Percentiles rank a stretch among this genome's conserved stretches.
phyloP scores from a whole-genome alignment of 257 asterid species.

The Solanum ahanhuiri region DNA sequence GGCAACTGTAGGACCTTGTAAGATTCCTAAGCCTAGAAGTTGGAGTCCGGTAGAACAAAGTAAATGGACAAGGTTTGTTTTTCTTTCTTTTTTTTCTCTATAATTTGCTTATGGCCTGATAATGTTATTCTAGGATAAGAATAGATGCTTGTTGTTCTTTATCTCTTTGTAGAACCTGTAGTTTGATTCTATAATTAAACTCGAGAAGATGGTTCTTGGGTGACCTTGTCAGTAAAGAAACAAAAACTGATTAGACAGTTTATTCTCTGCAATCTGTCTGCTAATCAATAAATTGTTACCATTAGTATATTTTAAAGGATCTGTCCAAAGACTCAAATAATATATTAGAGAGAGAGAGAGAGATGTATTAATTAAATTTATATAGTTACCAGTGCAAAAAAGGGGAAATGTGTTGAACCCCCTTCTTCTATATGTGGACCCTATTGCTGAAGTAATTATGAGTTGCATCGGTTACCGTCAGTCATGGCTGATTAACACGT shows the following conservation, averaged over 20 bases:
- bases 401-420: background rate
- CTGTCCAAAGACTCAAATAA: background rate
- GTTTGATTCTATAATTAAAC: background rate
- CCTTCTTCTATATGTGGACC: background rate
- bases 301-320: background rate
- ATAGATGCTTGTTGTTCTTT: background rate
- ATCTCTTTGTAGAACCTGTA: background rate
- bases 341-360: background rate
- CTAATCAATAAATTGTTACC: background rate
- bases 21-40: conserved; percentile 79
- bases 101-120: background rate
- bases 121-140: background rate
- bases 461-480: background rate
- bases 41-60: conserved; percentile 95
- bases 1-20: conserved; percentile 95
- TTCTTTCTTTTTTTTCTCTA: background rate
- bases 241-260: background rate
- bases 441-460: background rate
- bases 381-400: background rate
- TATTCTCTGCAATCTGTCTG: background rate
- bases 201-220: background rate
- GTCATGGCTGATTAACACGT: background rate
- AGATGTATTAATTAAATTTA: background rate
- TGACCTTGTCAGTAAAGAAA: background rate
- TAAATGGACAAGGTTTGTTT: conserved; percentile 88